These are phyloP conservation scores for Tarenaya hassleriana DNA, from an alignment of 345 rosid genomes.

Conservation along the genomic window DNA sequence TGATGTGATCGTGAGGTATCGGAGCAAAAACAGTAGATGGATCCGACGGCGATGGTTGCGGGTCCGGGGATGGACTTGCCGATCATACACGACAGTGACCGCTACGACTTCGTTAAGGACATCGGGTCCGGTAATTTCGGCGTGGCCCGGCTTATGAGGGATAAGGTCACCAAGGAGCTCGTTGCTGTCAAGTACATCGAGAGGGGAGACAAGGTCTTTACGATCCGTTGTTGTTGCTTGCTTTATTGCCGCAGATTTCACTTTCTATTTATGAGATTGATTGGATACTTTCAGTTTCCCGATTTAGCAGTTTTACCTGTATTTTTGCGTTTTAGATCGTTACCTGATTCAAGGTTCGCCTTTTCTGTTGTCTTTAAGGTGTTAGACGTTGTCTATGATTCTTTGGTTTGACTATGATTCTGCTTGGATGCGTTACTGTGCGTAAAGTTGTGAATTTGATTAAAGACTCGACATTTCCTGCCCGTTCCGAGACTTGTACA, in stretches of 20 bases:
- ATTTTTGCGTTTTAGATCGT: neutral
- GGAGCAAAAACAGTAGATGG: slow-evolving; percentile 22
- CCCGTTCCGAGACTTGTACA: neutral
- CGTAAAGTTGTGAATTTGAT: neutral
- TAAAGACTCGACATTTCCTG: slow-evolving; percentile 12
- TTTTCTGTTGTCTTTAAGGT: slow-evolving; percentile 1
- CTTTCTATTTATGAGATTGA: slow-evolving; percentile 19
- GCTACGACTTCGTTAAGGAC: slow-evolving; percentile 78
- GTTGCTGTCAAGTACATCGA: slow-evolving; percentile 98
- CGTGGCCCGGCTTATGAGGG: slow-evolving; percentile 82
- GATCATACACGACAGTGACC: slow-evolving; percentile 88
- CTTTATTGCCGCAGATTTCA: neutral
- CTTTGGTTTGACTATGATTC: neutral
- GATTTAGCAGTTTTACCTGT: slow-evolving; percentile 14
- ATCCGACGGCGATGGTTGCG: slow-evolving; percentile 42
- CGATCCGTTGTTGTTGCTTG: neutral
- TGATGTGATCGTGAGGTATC: slow-evolving; percentile 11
- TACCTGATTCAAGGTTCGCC: neutral
- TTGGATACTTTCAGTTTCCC: slow-evolving; percentile 18
- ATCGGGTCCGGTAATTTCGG: slow-evolving; percentile 94
- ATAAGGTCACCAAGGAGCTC: slow-evolving; percentile 66
- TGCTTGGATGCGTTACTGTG: neutral
- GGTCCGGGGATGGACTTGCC: slow-evolving; percentile 82
- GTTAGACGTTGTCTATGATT: neutral
- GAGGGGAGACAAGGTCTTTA: slow-evolving; percentile 72